Conservation (phyloP, 2,329 filamentous ascomycete species). For the Teratosphaeria epicoccoides region DNA sequence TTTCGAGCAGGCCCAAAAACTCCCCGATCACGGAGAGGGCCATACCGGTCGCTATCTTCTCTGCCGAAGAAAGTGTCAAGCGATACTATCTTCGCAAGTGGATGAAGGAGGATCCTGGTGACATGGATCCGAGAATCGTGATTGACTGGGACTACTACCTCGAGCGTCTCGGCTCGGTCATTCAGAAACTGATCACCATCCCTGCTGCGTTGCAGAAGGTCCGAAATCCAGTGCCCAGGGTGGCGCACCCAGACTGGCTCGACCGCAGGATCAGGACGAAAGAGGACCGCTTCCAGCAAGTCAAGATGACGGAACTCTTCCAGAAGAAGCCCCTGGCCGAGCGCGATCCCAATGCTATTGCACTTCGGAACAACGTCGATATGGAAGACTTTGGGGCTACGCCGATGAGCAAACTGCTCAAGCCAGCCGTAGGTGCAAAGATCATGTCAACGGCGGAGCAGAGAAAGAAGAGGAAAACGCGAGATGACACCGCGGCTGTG, state of each 20-base stretch:
- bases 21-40: constrained; percentile 91
- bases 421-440: constrained; percentile 31
- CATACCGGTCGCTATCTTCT: constrained; percentile 93
- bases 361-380: constrained; percentile 46
- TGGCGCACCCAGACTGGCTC: constrained; percentile 93
- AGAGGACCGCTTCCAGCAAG: constrained; percentile 96
- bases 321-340: constrained; percentile 61
- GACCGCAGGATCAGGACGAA: constrained; percentile 88
- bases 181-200: constrained; percentile 98
- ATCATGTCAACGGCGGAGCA: constrained; percentile 24
- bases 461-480: constrained; percentile 39
- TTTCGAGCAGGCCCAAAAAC: constrained; percentile 74
- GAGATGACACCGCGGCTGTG: constrained; percentile 36
- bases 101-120: constrained; percentile 82
- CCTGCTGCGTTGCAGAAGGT: constrained; percentile 93
- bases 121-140: constrained; percentile 80
- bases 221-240: constrained; percentile 83
- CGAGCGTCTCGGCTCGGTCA: constrained; percentile 89
- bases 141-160: constrained; percentile 98
- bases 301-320: constrained; percentile 94
- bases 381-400: constrained; percentile 36
- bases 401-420: constrained; percentile 30
- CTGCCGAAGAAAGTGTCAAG: constrained; percentile 79
- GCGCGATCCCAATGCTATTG: constrained; percentile 53
- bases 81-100: constrained; percentile 85